Evolutionary conservation across 2,329 filamentous ascomycete species (phyloP).

Genomic region (Didymella segeticola): DNA sequence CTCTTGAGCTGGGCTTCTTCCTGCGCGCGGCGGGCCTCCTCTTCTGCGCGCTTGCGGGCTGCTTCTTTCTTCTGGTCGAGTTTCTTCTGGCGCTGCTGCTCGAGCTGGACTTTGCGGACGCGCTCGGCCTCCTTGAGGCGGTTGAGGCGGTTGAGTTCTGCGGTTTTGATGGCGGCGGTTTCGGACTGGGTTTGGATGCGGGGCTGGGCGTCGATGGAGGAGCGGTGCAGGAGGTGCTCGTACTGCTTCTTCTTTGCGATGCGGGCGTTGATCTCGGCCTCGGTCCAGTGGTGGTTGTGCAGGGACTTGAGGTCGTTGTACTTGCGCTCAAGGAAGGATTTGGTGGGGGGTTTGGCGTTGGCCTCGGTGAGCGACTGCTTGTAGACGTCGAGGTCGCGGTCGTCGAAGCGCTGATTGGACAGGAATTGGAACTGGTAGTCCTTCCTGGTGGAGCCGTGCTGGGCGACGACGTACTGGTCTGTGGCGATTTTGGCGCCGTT

Average conservation of each 20-base stretch:
- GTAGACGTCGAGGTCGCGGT: slow-evolving; percentile 83
- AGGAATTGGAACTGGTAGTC: slow-evolving; percentile 91
- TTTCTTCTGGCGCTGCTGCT: slow-evolving; percentile 63
- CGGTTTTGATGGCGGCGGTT: slow-evolving; percentile 80
- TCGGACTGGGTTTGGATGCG: slow-evolving; percentile 61
- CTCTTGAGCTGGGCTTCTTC: slow-evolving; percentile 35
- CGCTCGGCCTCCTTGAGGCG: slow-evolving; percentile 84
- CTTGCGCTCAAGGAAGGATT: slow-evolving; percentile 71
- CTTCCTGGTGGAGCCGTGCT: slow-evolving; percentile 82
- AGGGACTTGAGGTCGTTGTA: slow-evolving; percentile 81
- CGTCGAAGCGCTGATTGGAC: slow-evolving; percentile 84
- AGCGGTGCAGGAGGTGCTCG: slow-evolving; percentile 64
- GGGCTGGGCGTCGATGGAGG: slow-evolving; percentile 66
- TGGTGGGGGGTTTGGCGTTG: slow-evolving; percentile 75
- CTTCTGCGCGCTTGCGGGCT: slow-evolving; percentile 53
- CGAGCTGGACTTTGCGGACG: slow-evolving; percentile 87
- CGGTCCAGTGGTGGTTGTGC: slow-evolving; percentile 81
- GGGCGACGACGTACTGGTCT: slow-evolving; percentile 81
- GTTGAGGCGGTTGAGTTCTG: slow-evolving; percentile 83
- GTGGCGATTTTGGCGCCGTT: slow-evolving; percentile 81
- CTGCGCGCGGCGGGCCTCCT: slow-evolving; percentile 56
- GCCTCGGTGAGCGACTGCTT: slow-evolving; percentile 74
- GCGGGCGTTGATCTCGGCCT: slow-evolving; percentile 80
- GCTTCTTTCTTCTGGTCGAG: slow-evolving; percentile 55
- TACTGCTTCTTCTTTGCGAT: slow-evolving; percentile 69